Evolutionary conservation across 2,329 filamentous ascomycete genomes (phyloP).

Genomic region (Claviceps sp.): DNA sequence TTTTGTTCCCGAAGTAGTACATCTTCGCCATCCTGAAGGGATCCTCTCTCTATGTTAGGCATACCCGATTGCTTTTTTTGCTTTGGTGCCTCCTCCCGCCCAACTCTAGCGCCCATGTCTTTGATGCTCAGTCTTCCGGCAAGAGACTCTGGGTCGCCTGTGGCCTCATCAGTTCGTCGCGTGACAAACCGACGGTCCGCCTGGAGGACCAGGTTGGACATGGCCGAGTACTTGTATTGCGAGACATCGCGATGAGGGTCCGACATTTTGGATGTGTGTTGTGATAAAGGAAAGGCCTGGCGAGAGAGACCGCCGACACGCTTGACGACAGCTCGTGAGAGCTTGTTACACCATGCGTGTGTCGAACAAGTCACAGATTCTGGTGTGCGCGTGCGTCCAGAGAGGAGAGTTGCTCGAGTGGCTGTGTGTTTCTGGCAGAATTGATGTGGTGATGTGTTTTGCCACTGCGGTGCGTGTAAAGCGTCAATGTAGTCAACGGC

Average conservation of each 20-base stretch:
- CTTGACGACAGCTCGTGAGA: slow-evolving; percentile 24
- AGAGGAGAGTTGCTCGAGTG: slow-evolving; percentile 9
- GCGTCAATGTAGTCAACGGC: not conserved
- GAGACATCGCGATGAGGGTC: slow-evolving; percentile 71
- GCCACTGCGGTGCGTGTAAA: not conserved
- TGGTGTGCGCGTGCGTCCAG: slow-evolving; percentile 6
- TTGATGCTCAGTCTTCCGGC: slow-evolving; percentile 85
- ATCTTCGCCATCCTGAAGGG: slow-evolving; percentile 67
- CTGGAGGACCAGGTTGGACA: slow-evolving; percentile 99
- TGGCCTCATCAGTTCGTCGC: slow-evolving; percentile 84
- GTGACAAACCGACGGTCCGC: slow-evolving; percentile 93
- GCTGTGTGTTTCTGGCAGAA: slow-evolving; percentile 8
- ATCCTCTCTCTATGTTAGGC: slow-evolving; percentile 60
- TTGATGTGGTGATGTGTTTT: not conserved
- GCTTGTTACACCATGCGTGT: slow-evolving; percentile 21
- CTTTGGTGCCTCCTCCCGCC: slow-evolving; percentile 66
- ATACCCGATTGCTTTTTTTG: slow-evolving; percentile 61
- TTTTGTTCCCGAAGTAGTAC: slow-evolving; percentile 72
- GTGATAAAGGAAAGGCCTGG: slow-evolving; percentile 12
- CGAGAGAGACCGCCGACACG: slow-evolving; percentile 19
- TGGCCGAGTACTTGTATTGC: slow-evolving; percentile 98
- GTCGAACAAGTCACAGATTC: slow-evolving; percentile 8
- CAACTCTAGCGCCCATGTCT: slow-evolving; percentile 84
- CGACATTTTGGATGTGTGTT: slow-evolving; percentile 44
- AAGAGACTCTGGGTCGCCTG: slow-evolving; percentile 92